A percentile compares a stretch with the other conserved stretches of the same genome.
Conservation (phyloP, 768 basidiomycete species). For the Panellus pusillus region DNA sequence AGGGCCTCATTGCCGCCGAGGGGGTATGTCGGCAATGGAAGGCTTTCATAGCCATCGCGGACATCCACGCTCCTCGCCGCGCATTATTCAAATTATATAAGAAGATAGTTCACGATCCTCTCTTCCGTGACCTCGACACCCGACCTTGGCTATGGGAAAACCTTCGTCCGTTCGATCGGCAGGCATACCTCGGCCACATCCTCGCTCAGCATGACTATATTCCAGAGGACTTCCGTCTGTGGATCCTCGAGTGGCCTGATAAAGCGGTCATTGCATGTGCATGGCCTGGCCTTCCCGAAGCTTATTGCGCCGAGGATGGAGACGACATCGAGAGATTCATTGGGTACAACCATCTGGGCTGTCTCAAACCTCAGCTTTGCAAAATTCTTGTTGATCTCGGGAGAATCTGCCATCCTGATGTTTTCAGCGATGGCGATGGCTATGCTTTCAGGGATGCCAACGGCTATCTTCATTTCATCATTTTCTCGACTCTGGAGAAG, state of each 20-base stretch:
- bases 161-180: slow-evolving; percentile 17
- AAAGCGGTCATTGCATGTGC: slow-evolving; percentile 21
- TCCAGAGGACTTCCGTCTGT: slow-evolving; percentile 24
- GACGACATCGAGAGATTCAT: neutral
- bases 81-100: slow-evolving; percentile 22
- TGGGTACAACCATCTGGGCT: neutral
- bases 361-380: neutral
- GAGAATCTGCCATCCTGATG: neutral
- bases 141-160: slow-evolving; percentile 18
- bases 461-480: no score
- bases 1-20: slow-evolving; percentile 22
- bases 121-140: slow-evolving; percentile 9
- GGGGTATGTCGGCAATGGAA: slow-evolving; percentile 23
- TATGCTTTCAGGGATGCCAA: no score
- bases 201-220: slow-evolving; percentile 5
- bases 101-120: slow-evolving; percentile 17
- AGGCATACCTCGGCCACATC: slow-evolving; percentile 16
- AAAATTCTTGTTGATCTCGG: neutral
- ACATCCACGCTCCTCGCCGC: slow-evolving; percentile 22
- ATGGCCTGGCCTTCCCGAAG: slow-evolving; percentile 23
- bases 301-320: neutral
- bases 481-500: no score
- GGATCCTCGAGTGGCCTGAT: slow-evolving; percentile 28
- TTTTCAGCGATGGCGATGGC: no score
- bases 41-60: slow-evolving; percentile 1